Base-by-base conservation (phyloP, 495 filamentous ascomycete genomes). In the Penicillium atrosanguineum region DNA sequence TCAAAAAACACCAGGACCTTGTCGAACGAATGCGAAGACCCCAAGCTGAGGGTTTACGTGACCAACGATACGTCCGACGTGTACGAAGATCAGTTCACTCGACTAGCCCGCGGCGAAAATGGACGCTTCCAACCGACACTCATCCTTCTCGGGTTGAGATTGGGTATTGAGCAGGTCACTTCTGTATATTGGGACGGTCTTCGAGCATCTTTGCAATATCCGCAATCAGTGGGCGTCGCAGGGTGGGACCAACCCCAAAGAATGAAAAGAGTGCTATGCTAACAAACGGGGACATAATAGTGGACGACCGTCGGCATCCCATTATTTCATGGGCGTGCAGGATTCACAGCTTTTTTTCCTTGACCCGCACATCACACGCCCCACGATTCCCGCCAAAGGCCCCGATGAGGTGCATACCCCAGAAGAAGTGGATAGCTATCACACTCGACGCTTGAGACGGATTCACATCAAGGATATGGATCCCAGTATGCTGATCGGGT, bases 401-500 rank as follows among this genome's bases (percentile, higher is more conserved):
- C 57, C 79, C 16, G 69, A 74, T 3, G 52, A 71, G 15, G 63
- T 79, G 15, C 91, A 89, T 62, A 84, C 83, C 0, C 46, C 69
- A 28, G 87, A 89, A 52, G 91, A 97, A 34, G 56, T 95, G 12
- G 84, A 87, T 60, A 86, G 84, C 3, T 97, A 90, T 64, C 92
- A 99, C 67, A 97, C 91, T 3, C 81, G 88, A 43, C 83, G 95
- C 31, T 62, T 97, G 18, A 83, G 94, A 28, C 79, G 89, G 40
- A 76, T 99, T 25, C 86, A 91, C 51, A 78, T 97, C 31, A 83
- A 84, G 52, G 94, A 97, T 51, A 93, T 97, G 91, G 95, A 99
- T 62, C 95, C 95, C 7, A 96, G 92, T 68, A 99, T 99, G 95
- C 75, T 99, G 26, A 88, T 99, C 49, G 95, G 88, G n/a, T 97